Base-by-base conservation (phyloP, 1,284 basidiomycete species). In the Sporisorium graminicola region DNA sequence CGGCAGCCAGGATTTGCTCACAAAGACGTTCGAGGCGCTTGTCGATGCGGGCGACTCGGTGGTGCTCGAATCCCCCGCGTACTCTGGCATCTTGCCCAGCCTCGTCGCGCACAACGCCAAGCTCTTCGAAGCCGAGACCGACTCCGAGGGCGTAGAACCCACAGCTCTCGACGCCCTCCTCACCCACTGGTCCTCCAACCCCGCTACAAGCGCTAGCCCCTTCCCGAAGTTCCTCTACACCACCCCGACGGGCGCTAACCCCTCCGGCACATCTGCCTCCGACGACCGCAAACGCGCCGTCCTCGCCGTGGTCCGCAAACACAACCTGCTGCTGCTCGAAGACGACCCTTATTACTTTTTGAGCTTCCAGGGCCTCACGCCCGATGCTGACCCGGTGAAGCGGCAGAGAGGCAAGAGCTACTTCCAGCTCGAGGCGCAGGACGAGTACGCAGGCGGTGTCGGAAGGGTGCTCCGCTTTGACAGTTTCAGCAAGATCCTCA, bases 1-100 rank as follows among this genome's bases (percentile, higher is more conserved):
- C 46, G 95, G 95, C 7, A 93, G 92, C 56, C 94, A 96, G 86
- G 94, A 97, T 87, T 85, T 95, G 58, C 89, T 97, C 63, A 92
- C 89, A 86, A 96, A 96, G 71, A 87, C 88, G 3, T 90, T 90
- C 82, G 77, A 86, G 52, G 86, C 88, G 0, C 75, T 95, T 50
- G 87, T 95, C 37, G 91, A 95, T 82, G 90, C 89, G 4, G 94
- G 93, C 1, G 95, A 98, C 83, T 85, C 91, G 2, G 88, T 96
- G 31, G 88, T 97, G 35, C 89, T 97, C 35, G 95, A 98, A 85
- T 90, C 91, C 1, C 95, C 95, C 0, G 91, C 92, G 29, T 98
- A 97, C 86, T 91, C 93, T 52, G 82, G 83, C 8, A 73, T 84
- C 35, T 40, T 85, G 20, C 82, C 82, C 9, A 74, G 74, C 51